Percentiles rank a stretch among this genome's conserved stretches.
Conservation (phyloP, 2,329 filamentous ascomycete genomes). For the Xylaria sp. region DNA sequence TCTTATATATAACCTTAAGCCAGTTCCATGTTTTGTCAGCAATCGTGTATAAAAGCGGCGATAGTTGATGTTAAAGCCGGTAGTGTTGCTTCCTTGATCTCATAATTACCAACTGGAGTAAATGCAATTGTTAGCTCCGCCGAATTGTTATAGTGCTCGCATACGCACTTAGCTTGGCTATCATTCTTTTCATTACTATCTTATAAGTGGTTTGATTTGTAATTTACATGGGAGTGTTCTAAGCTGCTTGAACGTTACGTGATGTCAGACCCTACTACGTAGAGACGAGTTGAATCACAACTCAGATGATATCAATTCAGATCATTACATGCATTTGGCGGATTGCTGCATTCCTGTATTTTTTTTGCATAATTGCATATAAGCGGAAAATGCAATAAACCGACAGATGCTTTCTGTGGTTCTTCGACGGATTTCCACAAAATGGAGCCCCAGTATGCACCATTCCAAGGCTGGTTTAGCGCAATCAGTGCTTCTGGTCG, state of each 20-base stretch:
- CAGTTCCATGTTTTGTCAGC: conserved; percentile 32
- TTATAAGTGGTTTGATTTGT: conserved; percentile 1
- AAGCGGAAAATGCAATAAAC: conserved; percentile 3
- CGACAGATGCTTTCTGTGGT: background rate
- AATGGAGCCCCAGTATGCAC: conserved; percentile 40
- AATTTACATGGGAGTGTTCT: background rate
- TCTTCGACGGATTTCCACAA: conserved; percentile 51
- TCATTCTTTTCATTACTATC: background rate
- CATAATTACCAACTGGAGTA: background rate
- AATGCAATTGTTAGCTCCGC: background rate
- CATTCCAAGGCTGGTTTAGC: conserved; percentile 50
- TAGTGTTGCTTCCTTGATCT: background rate
- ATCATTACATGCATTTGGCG: background rate
- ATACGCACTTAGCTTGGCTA: background rate
- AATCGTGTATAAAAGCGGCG: conserved; percentile 19
- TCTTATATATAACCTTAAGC: conserved; percentile 30
- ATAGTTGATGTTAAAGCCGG: conserved; percentile 35
- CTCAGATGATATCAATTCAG: too few species aligned
- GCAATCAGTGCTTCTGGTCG: conserved; percentile 39
- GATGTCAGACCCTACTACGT: background rate
- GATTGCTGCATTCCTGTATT: background rate
- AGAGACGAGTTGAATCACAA: background rate
- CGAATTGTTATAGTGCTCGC: too few species aligned
- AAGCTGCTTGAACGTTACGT: background rate
- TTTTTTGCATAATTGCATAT: background rate